Evolutionary conservation across 2,329 filamentous ascomycete genomes (phyloP), one percentile per base, ranked within the genome.

Genomic region (Cladosporium velox): DNA sequence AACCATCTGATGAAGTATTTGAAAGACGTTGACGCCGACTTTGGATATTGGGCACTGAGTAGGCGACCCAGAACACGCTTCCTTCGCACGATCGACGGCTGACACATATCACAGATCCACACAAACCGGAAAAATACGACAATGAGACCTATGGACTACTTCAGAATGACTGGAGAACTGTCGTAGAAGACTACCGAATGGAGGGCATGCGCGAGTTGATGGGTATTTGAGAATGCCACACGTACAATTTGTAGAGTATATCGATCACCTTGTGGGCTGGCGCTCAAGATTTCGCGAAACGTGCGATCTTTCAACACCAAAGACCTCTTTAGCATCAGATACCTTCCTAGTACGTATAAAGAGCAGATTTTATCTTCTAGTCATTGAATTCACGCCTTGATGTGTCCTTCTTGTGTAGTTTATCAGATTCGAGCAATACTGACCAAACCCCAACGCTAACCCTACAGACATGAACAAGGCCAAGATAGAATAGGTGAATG

Each of bases 31-130:
- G 74, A 76, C 66, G 74, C 70, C 8, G 74, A 75, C 58, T 74
- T 67, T 79, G 88, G 85, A 7, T 91, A 90, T 76, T 91, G 88
- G 89, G 88, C 88, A 18, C 74, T 90, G 70, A 90, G 51, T 54
- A 30, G n/a, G 51, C 30, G 38, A 14, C 10, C 38, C 18, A 3
- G 38, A 15, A 6, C 7, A 21, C 10, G 18, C 15, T 44, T 44
- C 6, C 18, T n/a, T 44, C 2, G 7, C 5, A n/a, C 7, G 15
- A 44, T 44, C 38, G 38, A 44, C 8, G 7, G 18, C 38, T 44
- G 38, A 44, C 38, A 44, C 38, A 6, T n/a, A n/a, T 18, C 38
- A 28, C 28, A 54, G 51, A 90, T 77, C 86, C 88, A 47, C 80
- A 86, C 57, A 90, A 91, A 76, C 85, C 87, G 11, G 82, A 82